Conservation (phyloP, 306 rosid species). For the Trifolium subterraneum region DNA sequence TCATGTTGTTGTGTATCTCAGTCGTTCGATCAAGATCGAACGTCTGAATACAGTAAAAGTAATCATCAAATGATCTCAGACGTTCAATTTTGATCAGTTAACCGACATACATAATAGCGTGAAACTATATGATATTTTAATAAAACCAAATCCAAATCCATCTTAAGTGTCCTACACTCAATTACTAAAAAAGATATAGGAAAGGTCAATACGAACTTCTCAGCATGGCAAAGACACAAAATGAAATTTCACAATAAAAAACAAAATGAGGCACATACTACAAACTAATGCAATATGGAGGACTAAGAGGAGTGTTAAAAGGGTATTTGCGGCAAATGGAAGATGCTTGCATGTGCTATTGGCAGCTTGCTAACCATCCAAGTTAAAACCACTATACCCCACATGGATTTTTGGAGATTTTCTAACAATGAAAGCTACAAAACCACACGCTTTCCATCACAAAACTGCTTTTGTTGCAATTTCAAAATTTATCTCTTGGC, state of each 20-base stretch:
- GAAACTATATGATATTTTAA: no score
- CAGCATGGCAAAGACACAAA: not conserved
- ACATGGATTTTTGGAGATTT: constrained; percentile 50
- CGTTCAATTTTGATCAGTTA: no score
- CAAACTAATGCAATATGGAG: constrained; percentile 6
- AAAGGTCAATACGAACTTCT: not conserved
- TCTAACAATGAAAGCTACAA: constrained; percentile 50
- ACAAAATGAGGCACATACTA: not conserved
- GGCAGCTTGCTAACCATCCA: constrained; percentile 47
- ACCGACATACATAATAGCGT: no score
- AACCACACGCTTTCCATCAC: constrained; percentile 65
- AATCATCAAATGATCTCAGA: no score
- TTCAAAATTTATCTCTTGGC: constrained; percentile 2
- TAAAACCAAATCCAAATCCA: no score
- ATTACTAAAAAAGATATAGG: no score
- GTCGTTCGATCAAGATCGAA: no score
- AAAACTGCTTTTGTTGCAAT: constrained; percentile 44
- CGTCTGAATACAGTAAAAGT: no score
- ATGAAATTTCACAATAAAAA: not conserved
- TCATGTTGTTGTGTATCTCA: no score
- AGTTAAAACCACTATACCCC: constrained; percentile 55
- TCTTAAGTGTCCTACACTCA: no score
- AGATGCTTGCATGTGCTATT: constrained; percentile 64
- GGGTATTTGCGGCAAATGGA: constrained; percentile 60
- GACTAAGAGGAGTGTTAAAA: constrained; percentile 23